Conservation (phyloP, 225 moss, liverwort and hornwort species). For the Lunularia cruciata region DNA sequence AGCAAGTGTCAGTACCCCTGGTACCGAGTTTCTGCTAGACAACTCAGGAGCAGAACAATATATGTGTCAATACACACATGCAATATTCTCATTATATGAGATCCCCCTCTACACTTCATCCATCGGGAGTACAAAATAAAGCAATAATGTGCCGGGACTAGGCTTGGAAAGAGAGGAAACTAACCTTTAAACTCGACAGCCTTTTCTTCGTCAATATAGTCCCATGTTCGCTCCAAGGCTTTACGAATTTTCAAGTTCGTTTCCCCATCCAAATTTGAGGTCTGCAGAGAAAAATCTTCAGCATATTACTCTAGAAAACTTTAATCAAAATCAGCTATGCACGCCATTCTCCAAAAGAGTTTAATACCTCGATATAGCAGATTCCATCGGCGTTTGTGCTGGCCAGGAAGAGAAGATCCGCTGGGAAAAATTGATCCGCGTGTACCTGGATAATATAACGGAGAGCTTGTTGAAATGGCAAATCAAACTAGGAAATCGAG, state of each 20-base stretch:
- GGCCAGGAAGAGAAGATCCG: slow-evolving; percentile 74
- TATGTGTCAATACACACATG: too few relatives aligned
- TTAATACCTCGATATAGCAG: slow-evolving; percentile 79
- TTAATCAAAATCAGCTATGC: slow-evolving; percentile 1
- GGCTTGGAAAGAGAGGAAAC: too few relatives aligned
- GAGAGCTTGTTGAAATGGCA: background rate
- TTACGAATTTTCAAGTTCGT: slow-evolving; percentile 96
- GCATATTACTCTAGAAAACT: too few relatives aligned
- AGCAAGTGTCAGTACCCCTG: too few relatives aligned
- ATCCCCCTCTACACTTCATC: too few relatives aligned
- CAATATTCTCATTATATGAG: too few relatives aligned
- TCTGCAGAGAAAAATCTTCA: slow-evolving; percentile 54
- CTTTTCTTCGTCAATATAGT: slow-evolving; percentile 80
- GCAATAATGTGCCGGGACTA: too few relatives aligned
- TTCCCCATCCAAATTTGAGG: slow-evolving; percentile 93
- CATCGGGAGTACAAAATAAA: too few relatives aligned
- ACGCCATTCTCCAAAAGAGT: background rate
- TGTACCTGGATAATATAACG: slow-evolving; percentile 40
- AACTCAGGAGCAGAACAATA: background rate
- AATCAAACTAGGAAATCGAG: background rate
- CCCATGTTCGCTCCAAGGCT: slow-evolving; percentile 91
- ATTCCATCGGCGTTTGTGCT: slow-evolving; percentile 94
- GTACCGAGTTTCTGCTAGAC: too few relatives aligned
- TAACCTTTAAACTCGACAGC: slow-evolving; percentile 77
- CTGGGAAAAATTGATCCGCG: slow-evolving; percentile 79